phyloP scores from a whole-genome alignment of 345 rosid species.

The Populus ilicifolia region DNA sequence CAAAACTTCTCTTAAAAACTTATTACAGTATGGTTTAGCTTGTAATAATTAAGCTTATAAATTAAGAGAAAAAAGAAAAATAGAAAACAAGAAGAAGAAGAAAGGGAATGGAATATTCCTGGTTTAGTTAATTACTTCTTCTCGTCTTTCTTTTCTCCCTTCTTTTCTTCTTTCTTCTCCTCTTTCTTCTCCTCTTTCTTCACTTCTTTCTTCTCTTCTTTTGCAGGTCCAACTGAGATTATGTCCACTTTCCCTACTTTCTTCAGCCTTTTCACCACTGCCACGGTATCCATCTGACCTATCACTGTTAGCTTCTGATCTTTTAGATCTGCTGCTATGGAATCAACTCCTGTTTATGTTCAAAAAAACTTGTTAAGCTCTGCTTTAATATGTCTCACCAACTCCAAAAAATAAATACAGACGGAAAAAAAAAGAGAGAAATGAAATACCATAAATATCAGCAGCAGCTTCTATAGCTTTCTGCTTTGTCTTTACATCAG shows the following conservation, averaged over 20 bases:
- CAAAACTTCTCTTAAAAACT: background rate
- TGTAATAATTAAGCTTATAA: background rate
- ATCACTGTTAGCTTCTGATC: conserved; percentile 87
- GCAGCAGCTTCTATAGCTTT: conserved; percentile 91
- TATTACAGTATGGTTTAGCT: background rate
- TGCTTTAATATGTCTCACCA: background rate
- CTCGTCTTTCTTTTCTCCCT: conserved; percentile 38
- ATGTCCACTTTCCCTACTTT: conserved; percentile 93
- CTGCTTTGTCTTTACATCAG: conserved; percentile 85
- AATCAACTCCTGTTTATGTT: conserved; percentile 60
- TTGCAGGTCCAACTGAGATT: conserved; percentile 84
- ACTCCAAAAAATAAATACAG: background rate
- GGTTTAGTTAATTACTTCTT: conserved; percentile 17
- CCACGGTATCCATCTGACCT: conserved; percentile 83
- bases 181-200: conserved; percentile 63
- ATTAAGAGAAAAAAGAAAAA: background rate
- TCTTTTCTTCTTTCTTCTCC: conserved; percentile 45
- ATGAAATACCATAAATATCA: conserved; percentile 60
- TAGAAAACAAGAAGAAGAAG: background rate
- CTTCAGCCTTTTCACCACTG: conserved; percentile 81
- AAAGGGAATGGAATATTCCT: background rate
- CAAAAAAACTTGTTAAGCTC: background rate
- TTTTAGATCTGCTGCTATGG: conserved; percentile 81
- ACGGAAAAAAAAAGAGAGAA: background rate
- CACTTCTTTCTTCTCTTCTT: conserved; percentile 83